Conservation (phyloP, 768 basidiomycete species). For the Hericium rajendrae region DNA sequence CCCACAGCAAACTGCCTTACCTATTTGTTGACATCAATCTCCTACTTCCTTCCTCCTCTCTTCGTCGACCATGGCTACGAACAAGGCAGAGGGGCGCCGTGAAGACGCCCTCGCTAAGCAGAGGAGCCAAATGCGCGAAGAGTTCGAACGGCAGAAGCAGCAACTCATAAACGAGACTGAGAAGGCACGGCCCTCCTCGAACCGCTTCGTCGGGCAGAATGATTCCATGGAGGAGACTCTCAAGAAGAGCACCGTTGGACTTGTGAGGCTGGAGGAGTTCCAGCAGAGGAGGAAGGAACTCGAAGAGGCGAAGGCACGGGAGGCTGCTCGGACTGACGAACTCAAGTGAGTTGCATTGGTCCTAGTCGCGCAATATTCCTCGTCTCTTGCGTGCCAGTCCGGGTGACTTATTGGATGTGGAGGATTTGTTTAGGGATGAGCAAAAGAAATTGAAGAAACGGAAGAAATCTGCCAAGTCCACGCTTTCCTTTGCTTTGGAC, state of each 20-base stretch:
- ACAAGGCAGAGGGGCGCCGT: constrained; percentile 74
- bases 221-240: constrained; percentile 92
- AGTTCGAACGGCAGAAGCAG: constrained; percentile 74
- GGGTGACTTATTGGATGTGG: constrained; percentile 66
- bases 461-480: constrained; percentile 83
- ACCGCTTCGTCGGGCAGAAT: constrained; percentile 89
- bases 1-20: background rate
- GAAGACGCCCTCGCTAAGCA: constrained; percentile 82
- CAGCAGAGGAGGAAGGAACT: constrained; percentile 81
- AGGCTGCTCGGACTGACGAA: constrained; percentile 77
- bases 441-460: constrained; percentile 84
- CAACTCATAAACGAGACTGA: constrained; percentile 82
- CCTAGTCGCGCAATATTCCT: constrained; percentile 16
- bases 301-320: constrained; percentile 84
- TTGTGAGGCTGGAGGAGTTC: constrained; percentile 88
- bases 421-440: constrained; percentile 82
- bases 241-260: constrained; percentile 84
- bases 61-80: constrained; percentile 49
- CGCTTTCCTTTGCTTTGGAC: constrained; percentile 84
- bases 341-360: constrained; percentile 63
- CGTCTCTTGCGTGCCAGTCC: constrained; percentile 11
- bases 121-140: constrained; percentile 69
- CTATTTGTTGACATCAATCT: constrained; percentile 4
- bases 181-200: constrained; percentile 78
- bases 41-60: background rate